Conservation (phyloP, 148 eudicot genomes). For the Cornus florida region DNA sequence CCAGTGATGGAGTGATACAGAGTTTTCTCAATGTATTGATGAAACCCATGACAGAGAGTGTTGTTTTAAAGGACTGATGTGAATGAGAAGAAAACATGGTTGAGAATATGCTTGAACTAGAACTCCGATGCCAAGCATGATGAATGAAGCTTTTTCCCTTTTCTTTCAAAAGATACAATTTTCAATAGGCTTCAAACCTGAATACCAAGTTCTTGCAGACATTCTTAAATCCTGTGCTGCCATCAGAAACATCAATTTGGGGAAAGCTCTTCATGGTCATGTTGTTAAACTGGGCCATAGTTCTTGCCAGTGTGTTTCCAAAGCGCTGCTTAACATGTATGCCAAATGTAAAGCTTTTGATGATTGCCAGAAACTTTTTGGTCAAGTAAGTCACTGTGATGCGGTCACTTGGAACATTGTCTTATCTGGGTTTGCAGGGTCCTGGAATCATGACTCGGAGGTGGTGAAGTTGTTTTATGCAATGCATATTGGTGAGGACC, state of each 20-base stretch:
- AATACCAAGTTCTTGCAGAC: slow-evolving; percentile 41
- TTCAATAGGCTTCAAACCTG: slow-evolving; percentile 40
- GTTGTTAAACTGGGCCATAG: slow-evolving; percentile 58
- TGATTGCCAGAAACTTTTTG: slow-evolving; percentile 55
- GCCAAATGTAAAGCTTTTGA: slow-evolving; percentile 51
- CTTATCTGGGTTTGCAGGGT: slow-evolving; percentile 61
- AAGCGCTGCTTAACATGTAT: slow-evolving; percentile 76
- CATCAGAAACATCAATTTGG: slow-evolving; percentile 36
- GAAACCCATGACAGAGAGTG: neutral
- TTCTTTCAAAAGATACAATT: slow-evolving; percentile 24
- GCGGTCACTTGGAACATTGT: slow-evolving; percentile 68
- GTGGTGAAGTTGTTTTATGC: slow-evolving; percentile 44
- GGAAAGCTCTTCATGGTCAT: slow-evolving; percentile 54
- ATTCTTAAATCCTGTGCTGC: slow-evolving; percentile 59
- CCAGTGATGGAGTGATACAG: neutral
- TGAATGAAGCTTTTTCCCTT: slow-evolving; percentile 27
- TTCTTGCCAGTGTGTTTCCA: slow-evolving; percentile 51
- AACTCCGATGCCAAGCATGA: slow-evolving; percentile 22
- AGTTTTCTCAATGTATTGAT: neutral
- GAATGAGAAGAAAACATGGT: neutral
- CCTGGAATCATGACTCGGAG: slow-evolving; percentile 46
- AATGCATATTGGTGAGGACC: slow-evolving; percentile 33
- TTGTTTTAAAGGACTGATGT: neutral
- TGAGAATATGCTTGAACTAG: neutral
- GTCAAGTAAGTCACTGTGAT: slow-evolving; percentile 28